Conservation (phyloP, 2,329 filamentous ascomycete genomes). For the Rhytidhysteron rufulum region DNA sequence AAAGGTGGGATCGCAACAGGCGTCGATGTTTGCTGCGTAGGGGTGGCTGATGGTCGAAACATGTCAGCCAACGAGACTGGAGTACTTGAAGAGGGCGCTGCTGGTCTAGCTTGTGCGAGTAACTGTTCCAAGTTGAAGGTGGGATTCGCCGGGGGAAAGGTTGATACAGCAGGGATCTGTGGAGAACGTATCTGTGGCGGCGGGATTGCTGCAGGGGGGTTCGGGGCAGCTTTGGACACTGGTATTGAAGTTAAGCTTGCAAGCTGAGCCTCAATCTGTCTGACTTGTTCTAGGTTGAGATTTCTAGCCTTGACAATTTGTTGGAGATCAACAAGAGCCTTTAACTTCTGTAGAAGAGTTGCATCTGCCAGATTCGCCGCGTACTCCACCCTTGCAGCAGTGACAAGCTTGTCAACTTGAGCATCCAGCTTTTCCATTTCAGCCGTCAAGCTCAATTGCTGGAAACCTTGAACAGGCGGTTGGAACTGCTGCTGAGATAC, state of each 20-base stretch:
- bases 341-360: constrained; percentile 72
- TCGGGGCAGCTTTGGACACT: constrained; percentile 37
- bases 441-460: constrained; percentile 23
- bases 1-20: not conserved
- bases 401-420: constrained; percentile 78
- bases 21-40: constrained; percentile 1
- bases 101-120: constrained; percentile 26
- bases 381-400: constrained; percentile 68
- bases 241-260: constrained; percentile 66
- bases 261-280: constrained; percentile 81
- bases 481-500: constrained; percentile 26
- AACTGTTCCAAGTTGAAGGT: constrained; percentile 27
- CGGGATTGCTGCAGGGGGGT: constrained; percentile 30
- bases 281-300: constrained; percentile 75
- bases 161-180: constrained; percentile 17
- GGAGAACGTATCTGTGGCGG: constrained; percentile 24
- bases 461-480: constrained; percentile 26
- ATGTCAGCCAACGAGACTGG: constrained; percentile 2
- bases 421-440: constrained; percentile 65
- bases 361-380: constrained; percentile 72
- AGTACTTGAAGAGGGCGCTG: constrained; percentile 12
- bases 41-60: constrained; percentile 4
- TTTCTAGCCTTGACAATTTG: constrained; percentile 72
- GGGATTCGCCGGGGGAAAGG: constrained; percentile 16
- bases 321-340: constrained; percentile 82